Evolutionary conservation across 2,329 filamentous ascomycete genomes (phyloP), one percentile per base, ranked within the genome.

Genomic region (Pseudogymnoascus sp.): DNA sequence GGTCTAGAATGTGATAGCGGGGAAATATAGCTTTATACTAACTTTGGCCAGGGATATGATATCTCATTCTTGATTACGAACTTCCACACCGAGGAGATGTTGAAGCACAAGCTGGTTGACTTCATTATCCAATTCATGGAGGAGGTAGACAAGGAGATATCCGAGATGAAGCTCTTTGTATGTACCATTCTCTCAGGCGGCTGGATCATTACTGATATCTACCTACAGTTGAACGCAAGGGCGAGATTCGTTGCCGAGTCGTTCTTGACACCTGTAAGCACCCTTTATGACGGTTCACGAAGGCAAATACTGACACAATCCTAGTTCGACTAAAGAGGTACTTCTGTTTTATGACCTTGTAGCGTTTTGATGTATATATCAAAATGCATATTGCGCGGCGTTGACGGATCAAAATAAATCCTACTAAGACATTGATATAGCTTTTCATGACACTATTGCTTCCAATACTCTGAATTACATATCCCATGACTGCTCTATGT

Each of bases 111-210:
- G 81, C 83, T 99, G 69, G 96, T 99, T 35, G 95, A 99, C 76
- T 99, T 99, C 73, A 96, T 99, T 69, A 97, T 99, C 68, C 88
- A 97, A 73, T 99, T 99, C 73, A 97, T 99, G 93, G 93, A 99
- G 77, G 95, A 99, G 76, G 96, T 99, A 4, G 96, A 99, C 77
- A 99, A 99, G 82, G 95, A 99, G 77, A 99, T 99, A 65, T 97
- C 95, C 2, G 96, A 99, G 79, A 97, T 99, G 95, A 99, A 99
- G 84, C 88, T 99, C 71, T 99, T 99, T 77, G 93, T 97, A 84
- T 69, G 91, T 81, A 45, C 33, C 55, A n/a, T 45, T 7, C 31
- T 28, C 11, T 16, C n/a, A 45, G n/a, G n/a, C 62, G 37, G 59
- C 59, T 21, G 49, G 49, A 40, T 38, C 8, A 28, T 64, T 23